Evolutionary conservation across 495 filamentous ascomycete genomes (phyloP).

Genomic region (Neurospora tetrasperma): DNA sequence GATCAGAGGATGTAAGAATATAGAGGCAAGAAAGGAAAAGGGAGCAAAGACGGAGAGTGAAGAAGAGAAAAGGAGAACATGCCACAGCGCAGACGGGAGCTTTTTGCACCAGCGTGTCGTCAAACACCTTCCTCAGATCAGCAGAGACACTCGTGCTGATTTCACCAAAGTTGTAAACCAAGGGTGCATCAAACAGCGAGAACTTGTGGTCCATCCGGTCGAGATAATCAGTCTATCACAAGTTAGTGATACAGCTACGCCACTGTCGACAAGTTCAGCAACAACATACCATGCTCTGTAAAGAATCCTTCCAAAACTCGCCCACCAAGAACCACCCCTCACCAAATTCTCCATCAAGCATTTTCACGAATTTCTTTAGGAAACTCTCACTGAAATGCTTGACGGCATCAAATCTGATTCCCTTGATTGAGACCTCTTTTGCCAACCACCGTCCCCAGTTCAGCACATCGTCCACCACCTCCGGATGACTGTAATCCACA

Average conservation of each 20-base stretch:
- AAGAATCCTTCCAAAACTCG: constrained; percentile 58
- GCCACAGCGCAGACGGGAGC: constrained; percentile 53
- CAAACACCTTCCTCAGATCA: constrained; percentile 53
- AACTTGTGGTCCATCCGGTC: constrained; percentile 46
- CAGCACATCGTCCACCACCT: constrained; percentile 53
- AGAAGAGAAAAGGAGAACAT: constrained; percentile 14
- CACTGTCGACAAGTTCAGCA: not conserved
- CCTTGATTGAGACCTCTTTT: constrained; percentile 45
- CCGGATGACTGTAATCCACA: constrained; percentile 55
- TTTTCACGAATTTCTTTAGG: constrained; percentile 46
- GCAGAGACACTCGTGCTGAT: constrained; percentile 40
- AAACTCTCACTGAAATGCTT: constrained; percentile 63
- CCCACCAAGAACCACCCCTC: constrained; percentile 56
- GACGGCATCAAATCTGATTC: constrained; percentile 65
- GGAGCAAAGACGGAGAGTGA: not conserved
- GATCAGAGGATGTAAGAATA: not conserved
- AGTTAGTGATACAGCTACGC: not conserved
- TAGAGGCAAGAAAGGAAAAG: not conserved
- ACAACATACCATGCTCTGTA: constrained; percentile 30
- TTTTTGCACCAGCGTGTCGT: constrained; percentile 46
- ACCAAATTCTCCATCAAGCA: constrained; percentile 40
- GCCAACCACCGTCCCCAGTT: constrained; percentile 60
- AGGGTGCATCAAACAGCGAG: constrained; percentile 54
- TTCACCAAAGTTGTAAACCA: constrained; percentile 53
- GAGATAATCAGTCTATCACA: constrained; percentile 36